Conservation (phyloP, 768 basidiomycete species). For the Exsudoporus frostii region DNA sequence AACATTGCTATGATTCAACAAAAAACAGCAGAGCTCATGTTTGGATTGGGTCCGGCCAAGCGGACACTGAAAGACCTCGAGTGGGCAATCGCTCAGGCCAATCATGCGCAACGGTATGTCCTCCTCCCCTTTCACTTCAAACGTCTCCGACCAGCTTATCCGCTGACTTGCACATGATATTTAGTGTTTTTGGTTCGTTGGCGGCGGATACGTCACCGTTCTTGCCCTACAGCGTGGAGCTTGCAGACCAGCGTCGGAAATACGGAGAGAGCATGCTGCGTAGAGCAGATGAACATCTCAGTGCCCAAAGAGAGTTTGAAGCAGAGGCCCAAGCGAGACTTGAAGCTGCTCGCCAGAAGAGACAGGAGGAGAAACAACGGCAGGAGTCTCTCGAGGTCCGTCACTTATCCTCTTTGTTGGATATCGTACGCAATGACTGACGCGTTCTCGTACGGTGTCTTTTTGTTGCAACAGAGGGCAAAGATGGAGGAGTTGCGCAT, state of each 20-base stretch:
- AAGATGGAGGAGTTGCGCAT: slow-evolving; percentile 61
- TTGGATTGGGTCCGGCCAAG: slow-evolving; percentile 67
- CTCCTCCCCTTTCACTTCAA: not conserved
- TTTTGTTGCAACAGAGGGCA: slow-evolving; percentile 41
- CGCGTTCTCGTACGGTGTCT: not conserved
- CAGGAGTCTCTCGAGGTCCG: slow-evolving; percentile 65
- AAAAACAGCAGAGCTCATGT: slow-evolving; percentile 89
- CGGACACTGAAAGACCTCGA: slow-evolving; percentile 80
- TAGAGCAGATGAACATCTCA: slow-evolving; percentile 75
- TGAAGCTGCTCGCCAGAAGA: slow-evolving; percentile 69
- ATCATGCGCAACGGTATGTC: slow-evolving; percentile 80
- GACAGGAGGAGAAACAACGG: slow-evolving; percentile 76
- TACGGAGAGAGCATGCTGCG: slow-evolving; percentile 88
- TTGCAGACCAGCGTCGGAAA: slow-evolving; percentile 85
- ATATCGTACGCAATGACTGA: not conserved
- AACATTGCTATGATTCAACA: slow-evolving; percentile 99
- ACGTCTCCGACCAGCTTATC: not conserved
- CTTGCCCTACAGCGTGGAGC: slow-evolving; percentile 81
- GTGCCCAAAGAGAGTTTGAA: slow-evolving; percentile 69
- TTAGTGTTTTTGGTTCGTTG: slow-evolving; percentile 79
- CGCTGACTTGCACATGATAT: not conserved
- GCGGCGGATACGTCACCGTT: slow-evolving; percentile 65
- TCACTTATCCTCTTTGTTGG: slow-evolving; percentile 4
- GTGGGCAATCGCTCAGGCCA: slow-evolving; percentile 73
- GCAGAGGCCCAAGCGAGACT: slow-evolving; percentile 67